phyloP scores from a whole-genome alignment of 805 yeast genomes.

The Ogataea chonburiensis region DNA sequence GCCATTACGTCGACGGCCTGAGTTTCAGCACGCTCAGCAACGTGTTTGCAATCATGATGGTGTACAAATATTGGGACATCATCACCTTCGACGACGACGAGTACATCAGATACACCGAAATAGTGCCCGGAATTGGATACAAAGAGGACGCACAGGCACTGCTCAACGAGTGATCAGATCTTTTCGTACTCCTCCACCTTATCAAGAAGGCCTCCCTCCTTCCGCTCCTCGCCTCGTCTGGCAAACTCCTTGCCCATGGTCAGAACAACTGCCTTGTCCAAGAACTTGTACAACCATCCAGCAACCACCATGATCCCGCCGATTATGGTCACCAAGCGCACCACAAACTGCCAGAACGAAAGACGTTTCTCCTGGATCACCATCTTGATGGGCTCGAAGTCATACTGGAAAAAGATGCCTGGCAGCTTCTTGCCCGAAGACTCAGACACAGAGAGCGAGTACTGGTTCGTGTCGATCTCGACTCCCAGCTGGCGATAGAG shows the following conservation, averaged over 20 bases:
- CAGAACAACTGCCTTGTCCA: constrained; percentile 53
- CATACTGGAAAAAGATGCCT: constrained; percentile 80
- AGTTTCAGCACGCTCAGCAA: constrained; percentile 82
- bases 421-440: constrained; percentile 44
- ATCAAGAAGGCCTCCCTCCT: constrained; percentile 32
- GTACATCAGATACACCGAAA: constrained; percentile 45
- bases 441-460: constrained; percentile 57
- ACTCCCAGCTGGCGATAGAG: constrained; percentile 68
- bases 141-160: constrained; percentile 21
- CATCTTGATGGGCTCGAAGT: constrained; percentile 83
- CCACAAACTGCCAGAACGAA: constrained; percentile 73
- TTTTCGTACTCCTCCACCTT: constrained; percentile 29
- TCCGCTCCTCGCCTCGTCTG: constrained; percentile 47
- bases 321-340: constrained; percentile 73
- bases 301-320: constrained; percentile 79
- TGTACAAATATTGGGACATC: constrained; percentile 95
- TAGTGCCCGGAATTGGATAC: constrained; percentile 23
- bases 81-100: constrained; percentile 93
- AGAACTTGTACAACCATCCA: constrained; percentile 58
- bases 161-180: constrained; percentile 19
- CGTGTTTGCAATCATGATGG: constrained; percentile 85
- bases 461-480: constrained; percentile 78
- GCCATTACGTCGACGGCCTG: constrained; percentile 88
- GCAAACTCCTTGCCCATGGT: constrained; percentile 58
- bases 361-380: constrained; percentile 68